Base-by-base conservation (phyloP, 768 basidiomycete species). In the Boletus edulis region DNA sequence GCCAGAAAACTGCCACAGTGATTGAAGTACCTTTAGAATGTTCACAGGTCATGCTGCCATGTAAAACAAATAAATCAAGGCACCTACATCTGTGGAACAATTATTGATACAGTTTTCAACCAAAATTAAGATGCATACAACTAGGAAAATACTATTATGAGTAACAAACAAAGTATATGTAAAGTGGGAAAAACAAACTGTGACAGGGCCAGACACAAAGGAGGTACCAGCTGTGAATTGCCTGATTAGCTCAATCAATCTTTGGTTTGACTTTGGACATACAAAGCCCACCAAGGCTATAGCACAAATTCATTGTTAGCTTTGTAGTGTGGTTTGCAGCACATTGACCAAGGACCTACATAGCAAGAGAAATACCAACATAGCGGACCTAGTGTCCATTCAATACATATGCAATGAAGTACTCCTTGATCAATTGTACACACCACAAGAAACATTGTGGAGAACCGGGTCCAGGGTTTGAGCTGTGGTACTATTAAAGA, bases 401-500 rank as follows among this genome's bases (percentile, higher is more conserved):
- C 35, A 37, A 17, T 5, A 37, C 1, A 37, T 15, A 15, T 37
- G 7, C 14, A 17, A 37, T 7, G 8, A 29, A 29, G 8, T 1
- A 29, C 29, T 10, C 29, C 35, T 37, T 37, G 15, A 7, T 2
- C 1, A 1, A 13, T 37, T 17, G 15, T 18, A 46, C 58, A 4
- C 2, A 61, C 60, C 7, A 62, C 5, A 32, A 62, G 3, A 29
- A 52, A 61, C 2, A 61, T 17, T 3, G 17, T 31, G 9, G 60
- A 61, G 22, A 62, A 43, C 51, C 48, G 40, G 29, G 55, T 46
- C 60, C 60, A 62, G 0, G 32, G 24, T 42, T 9, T 44, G 8
- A 24, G 13, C 60, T 61, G 27, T 29, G 3, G 2, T 1, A 8
- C 4, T 15, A 4, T 52, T 12, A 52, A 17, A 1, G 8, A 20